phyloP scores from a whole-genome alignment of 441 rosid genomes.

The Jatropha multifida region DNA sequence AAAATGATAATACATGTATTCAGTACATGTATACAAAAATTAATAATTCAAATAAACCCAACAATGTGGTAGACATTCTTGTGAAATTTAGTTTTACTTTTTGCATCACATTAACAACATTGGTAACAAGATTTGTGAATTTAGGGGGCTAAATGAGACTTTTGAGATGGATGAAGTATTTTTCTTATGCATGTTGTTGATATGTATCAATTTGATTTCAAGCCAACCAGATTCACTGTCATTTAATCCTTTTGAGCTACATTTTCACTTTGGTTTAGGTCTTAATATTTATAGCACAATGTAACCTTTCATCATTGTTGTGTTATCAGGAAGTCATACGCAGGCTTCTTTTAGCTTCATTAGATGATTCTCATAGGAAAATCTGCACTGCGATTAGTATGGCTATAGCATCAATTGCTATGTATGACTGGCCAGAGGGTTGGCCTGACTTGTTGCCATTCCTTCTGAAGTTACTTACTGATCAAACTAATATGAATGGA shows the following conservation, averaged over 20 bases:
- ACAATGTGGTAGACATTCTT: background rate
- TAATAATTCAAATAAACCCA: too few species aligned
- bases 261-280: background rate
- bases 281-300: background rate
- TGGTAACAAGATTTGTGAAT: background rate
- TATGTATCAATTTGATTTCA: background rate
- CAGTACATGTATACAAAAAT: too few species aligned
- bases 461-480: constrained; percentile 66
- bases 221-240: background rate
- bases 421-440: constrained; percentile 90
- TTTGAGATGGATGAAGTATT: background rate
- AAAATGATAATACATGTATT: too few species aligned
- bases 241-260: background rate
- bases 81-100: background rate
- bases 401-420: constrained; percentile 80
- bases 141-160: background rate
- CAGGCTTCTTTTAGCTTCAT: constrained; percentile 57
- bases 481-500: constrained; percentile 64
- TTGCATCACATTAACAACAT: background rate
- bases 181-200: background rate
- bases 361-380: constrained; percentile 79
- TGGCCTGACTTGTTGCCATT: constrained; percentile 86
- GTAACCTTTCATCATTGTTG: constrained; percentile 10
- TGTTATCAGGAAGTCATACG: constrained; percentile 72
- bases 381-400: constrained; percentile 87